Percentiles rank a stretch among this genome's conserved stretches.
phyloP scores from a whole-genome alignment of 2,329 filamentous ascomycete genomes.

The Pseudocercospora cruenta region DNA sequence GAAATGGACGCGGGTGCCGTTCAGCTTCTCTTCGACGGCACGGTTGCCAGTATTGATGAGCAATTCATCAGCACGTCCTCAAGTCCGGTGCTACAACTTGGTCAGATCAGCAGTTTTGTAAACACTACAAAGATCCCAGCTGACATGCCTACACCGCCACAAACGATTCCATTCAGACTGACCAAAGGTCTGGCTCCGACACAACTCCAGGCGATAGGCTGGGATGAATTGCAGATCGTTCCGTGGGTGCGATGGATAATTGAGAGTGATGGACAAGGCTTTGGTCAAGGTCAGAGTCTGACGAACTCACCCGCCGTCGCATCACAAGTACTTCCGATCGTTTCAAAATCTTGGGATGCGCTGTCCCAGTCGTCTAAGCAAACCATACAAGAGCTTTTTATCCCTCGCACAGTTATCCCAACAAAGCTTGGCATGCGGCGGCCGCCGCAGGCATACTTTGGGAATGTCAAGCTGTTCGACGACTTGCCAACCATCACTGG shows the following conservation, averaged over 20 bases:
- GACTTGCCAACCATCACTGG: slow-evolving; percentile 82
- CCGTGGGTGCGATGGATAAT: slow-evolving; percentile 84
- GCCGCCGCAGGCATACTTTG: slow-evolving; percentile 86
- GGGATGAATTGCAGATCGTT: slow-evolving; percentile 81
- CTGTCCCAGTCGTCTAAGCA: slow-evolving; percentile 68
- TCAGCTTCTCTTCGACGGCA: slow-evolving; percentile 74
- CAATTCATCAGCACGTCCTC: slow-evolving; percentile 57
- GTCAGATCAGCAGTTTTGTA: slow-evolving; percentile 74
- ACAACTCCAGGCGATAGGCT: slow-evolving; percentile 80
- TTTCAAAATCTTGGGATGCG: slow-evolving; percentile 92
- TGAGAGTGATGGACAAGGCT: slow-evolving; percentile 64
- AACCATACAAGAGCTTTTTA: slow-evolving; percentile 66
- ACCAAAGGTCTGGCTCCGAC: slow-evolving; percentile 68
- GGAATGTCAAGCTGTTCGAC: slow-evolving; percentile 91
- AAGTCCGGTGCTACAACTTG: slow-evolving; percentile 75
- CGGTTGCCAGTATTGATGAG: slow-evolving; percentile 67
- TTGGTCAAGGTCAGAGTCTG: slow-evolving; percentile 68
- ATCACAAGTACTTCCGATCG: slow-evolving; percentile 71
- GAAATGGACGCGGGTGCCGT: slow-evolving; percentile 73
- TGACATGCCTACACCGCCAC: slow-evolving; percentile 77
- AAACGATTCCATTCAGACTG: slow-evolving; percentile 82
- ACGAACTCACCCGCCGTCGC: slow-evolving; percentile 75
- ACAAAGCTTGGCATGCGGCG: slow-evolving; percentile 88
- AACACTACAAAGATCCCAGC: slow-evolving; percentile 77
- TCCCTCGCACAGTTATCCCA: slow-evolving; percentile 75